phyloP scores from a whole-genome alignment of 495 filamentous ascomycete genomes.

The Cenococcum geophilum region DNA sequence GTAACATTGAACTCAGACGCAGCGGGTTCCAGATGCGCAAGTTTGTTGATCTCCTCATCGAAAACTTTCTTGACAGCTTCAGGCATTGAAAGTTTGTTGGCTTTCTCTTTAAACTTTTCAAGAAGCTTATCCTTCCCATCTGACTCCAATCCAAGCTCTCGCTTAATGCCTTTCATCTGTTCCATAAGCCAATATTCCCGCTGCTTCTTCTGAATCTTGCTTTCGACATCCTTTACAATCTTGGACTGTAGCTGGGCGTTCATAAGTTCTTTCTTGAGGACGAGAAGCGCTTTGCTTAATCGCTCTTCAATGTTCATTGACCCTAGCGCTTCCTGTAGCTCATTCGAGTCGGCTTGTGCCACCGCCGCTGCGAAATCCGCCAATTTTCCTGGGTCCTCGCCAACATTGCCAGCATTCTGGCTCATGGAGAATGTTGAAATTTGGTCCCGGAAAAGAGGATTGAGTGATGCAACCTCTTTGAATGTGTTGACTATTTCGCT shows the following conservation, averaged over 20 bases:
- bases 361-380: slow-evolving; percentile 97
- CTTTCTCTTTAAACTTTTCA: slow-evolving; percentile 89
- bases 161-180: slow-evolving; percentile 97
- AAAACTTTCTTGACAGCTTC: slow-evolving; percentile 95
- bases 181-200: slow-evolving; percentile 99
- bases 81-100: slow-evolving; percentile 90
- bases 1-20: slow-evolving; percentile 99
- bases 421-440: slow-evolving; percentile 95
- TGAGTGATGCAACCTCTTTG: slow-evolving; percentile 90
- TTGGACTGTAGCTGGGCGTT: slow-evolving; percentile 95
- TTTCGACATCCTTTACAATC: slow-evolving; percentile 97
- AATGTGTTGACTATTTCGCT: slow-evolving; percentile 98
- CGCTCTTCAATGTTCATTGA: slow-evolving; percentile 83
- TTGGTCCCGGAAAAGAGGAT: slow-evolving; percentile 94
- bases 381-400: slow-evolving; percentile 86
- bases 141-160: slow-evolving; percentile 91
- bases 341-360: slow-evolving; percentile 77
- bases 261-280: slow-evolving; percentile 96
- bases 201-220: slow-evolving; percentile 95
- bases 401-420: slow-evolving; percentile 88
- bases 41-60: slow-evolving; percentile 95
- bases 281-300: slow-evolving; percentile 79
- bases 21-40: slow-evolving; percentile 87
- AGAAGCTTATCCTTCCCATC: slow-evolving; percentile 98
- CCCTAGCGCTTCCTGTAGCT: slow-evolving; percentile 91